Percentiles rank a stretch among this genome's conserved stretches.
Conservation (phyloP, 2,329 filamentous ascomycete species). For the Fusarium sp. region DNA sequence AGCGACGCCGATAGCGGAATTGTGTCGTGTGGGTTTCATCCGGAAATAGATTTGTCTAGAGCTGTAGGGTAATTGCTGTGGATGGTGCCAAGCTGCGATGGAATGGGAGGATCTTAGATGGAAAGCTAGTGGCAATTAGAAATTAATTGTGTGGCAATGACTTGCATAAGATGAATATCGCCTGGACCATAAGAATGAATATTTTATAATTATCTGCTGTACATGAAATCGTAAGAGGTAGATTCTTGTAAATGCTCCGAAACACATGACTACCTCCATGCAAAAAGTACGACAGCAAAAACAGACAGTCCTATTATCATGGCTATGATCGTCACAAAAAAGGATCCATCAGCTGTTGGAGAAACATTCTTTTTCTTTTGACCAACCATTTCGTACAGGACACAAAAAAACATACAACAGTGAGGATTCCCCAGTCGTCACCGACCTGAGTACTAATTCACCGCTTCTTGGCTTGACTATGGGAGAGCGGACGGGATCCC, state of each 20-base stretch:
- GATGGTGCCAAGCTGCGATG: background rate
- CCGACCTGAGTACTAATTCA: constrained; percentile 1
- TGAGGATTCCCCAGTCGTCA: background rate
- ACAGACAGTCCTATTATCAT: no score
- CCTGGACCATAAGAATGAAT: no score
- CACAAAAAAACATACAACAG: background rate
- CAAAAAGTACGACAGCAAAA: background rate
- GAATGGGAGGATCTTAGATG: background rate
- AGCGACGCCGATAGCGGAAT: background rate
- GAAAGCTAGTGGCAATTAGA: background rate
- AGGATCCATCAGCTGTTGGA: no score
- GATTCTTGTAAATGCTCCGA: no score
- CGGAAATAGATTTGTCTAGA: background rate
- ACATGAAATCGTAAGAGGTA: no score
- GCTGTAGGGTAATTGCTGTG: background rate
- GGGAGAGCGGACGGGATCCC: background rate
- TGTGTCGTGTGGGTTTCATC: background rate
- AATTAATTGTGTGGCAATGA: no score
- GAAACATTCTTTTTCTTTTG: no score
- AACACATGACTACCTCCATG: no score
- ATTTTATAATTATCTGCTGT: no score
- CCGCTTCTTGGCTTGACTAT: background rate
- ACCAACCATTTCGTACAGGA: fast-evolving
- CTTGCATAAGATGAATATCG: no score
- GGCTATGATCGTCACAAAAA: fast-evolving